These are phyloP conservation scores for Mycena filopes DNA, from an alignment of 768 basidiomycete species.

Conservation along the genomic window DNA sequence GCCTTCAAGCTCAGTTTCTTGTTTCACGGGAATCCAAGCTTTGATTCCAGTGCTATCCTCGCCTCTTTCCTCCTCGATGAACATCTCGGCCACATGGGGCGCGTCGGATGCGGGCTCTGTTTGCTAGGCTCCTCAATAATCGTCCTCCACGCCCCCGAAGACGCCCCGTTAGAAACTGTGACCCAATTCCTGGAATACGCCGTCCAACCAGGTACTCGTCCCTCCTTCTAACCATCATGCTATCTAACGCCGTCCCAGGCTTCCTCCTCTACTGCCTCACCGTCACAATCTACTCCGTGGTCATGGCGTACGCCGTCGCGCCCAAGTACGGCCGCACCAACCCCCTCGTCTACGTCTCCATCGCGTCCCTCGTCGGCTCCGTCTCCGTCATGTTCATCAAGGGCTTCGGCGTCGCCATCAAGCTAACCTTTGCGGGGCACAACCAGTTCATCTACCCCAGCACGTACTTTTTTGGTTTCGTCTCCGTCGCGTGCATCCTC, in stretches of 20 bases:
- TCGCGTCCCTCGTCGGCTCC: constrained; percentile 95
- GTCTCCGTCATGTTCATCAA: constrained; percentile 99
- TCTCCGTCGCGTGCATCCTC: constrained; percentile 84
- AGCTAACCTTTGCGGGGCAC: constrained; percentile 90
- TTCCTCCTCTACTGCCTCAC: constrained; percentile 92
- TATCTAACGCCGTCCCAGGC: constrained; percentile 57
- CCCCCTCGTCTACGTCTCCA: constrained; percentile 93
- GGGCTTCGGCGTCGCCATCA: constrained; percentile 96
- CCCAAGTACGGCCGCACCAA: constrained; percentile 88
- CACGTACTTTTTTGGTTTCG: constrained; percentile 94
- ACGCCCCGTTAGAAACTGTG: constrained; percentile 91
- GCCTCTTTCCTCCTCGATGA: constrained; percentile 94
- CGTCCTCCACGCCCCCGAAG: constrained; percentile 94
- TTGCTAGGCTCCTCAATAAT: constrained; percentile 92
- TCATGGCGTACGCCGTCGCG: constrained; percentile 89
- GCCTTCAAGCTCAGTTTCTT: too few relatives aligned
- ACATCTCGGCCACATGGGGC: constrained; percentile 92
- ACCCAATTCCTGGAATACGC: constrained; percentile 94
- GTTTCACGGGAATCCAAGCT: too few relatives aligned
- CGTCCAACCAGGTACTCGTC: constrained; percentile 76
- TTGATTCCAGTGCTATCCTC: constrained; percentile 62
- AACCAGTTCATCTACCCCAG: constrained; percentile 95
- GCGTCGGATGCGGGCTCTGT: constrained; percentile 85
- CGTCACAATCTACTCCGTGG: constrained; percentile 80
- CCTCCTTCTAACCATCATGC: neutral